phyloP scores from a whole-genome alignment of 768 basidiomycete genomes.

The Lentinula edodes region DNA sequence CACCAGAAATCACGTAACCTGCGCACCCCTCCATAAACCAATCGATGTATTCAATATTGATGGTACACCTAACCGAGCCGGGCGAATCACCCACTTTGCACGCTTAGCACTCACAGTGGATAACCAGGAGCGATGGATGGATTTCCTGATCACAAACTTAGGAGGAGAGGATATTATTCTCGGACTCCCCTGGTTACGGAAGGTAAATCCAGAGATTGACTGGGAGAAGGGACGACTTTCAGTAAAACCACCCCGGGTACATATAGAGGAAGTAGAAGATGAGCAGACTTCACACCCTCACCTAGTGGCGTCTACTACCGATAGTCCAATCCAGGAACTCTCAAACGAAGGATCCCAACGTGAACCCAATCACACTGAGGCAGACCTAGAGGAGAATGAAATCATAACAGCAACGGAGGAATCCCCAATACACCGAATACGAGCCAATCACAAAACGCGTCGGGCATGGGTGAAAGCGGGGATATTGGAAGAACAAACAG shows the following conservation, averaged over 20 bases:
- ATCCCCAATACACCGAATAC: not conserved
- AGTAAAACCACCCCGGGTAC: not conserved
- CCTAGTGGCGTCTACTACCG: too few species aligned
- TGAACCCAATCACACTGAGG: too few species aligned
- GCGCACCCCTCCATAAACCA: slow-evolving; percentile 14
- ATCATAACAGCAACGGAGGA: not conserved
- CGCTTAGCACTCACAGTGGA: slow-evolving; percentile 8
- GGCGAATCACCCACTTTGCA: not conserved
- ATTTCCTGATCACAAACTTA: not conserved
- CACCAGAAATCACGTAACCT: too few species aligned
- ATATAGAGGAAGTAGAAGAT: not conserved
- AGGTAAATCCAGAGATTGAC: not conserved
- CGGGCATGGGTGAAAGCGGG: not conserved
- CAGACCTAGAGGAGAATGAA: too few species aligned
- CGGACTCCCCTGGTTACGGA: not conserved
- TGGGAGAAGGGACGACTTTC: not conserved
- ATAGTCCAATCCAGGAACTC: too few species aligned
- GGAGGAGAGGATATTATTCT: not conserved
- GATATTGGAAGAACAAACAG: not conserved
- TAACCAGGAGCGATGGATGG: not conserved
- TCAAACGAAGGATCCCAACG: too few species aligned
- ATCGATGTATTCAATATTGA: not conserved
- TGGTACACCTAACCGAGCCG: not conserved
- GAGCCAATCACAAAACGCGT: not conserved
- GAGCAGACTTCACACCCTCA: too few species aligned